These are phyloP conservation scores for Penicillium atrosanguineum DNA, from an alignment of 495 filamentous ascomycete genomes.

Conservation along the genomic window DNA sequence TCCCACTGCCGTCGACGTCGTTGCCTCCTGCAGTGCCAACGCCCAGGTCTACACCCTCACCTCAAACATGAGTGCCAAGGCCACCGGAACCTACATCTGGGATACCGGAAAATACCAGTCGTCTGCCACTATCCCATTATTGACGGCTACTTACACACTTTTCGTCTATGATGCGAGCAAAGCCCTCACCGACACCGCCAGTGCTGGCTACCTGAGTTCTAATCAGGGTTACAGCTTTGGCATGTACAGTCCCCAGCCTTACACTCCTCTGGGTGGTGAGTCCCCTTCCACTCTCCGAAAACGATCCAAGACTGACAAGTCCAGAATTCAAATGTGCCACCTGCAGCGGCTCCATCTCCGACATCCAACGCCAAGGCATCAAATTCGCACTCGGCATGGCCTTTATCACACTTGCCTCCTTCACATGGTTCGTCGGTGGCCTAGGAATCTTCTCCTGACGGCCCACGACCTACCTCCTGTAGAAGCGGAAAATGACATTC, in stretches of 20 bases:
- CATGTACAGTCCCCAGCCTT: constrained; percentile 71
- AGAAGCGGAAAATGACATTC: constrained; percentile 7
- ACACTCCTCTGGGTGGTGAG: constrained; percentile 60
- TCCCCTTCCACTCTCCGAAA: constrained; percentile 11
- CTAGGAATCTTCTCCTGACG: constrained; percentile 54
- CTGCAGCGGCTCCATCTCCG: constrained; percentile 68
- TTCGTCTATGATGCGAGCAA: constrained; percentile 73
- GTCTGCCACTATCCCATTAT: constrained; percentile 57
- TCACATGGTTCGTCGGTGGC: constrained; percentile 83
- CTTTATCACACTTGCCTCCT: constrained; percentile 71
- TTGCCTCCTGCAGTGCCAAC: constrained; percentile 73
- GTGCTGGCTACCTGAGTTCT: constrained; percentile 69
- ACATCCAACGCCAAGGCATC: constrained; percentile 63
- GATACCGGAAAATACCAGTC: constrained; percentile 71
- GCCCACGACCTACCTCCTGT: neutral
- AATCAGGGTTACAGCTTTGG: constrained; percentile 69
- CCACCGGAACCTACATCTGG: constrained; percentile 66
- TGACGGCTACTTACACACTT: constrained; percentile 79
- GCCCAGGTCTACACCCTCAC: constrained; percentile 64
- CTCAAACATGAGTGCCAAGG: constrained; percentile 57
- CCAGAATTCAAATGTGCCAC: constrained; percentile 61
- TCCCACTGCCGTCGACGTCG: constrained; percentile 75
- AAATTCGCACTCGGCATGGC: constrained; percentile 74
- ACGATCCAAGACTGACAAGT: constrained; percentile 17
- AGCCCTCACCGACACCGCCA: constrained; percentile 57